These are phyloP conservation scores for Sonneratia alba DNA, from an alignment of 345 rosid genomes.

Conservation along the genomic window DNA sequence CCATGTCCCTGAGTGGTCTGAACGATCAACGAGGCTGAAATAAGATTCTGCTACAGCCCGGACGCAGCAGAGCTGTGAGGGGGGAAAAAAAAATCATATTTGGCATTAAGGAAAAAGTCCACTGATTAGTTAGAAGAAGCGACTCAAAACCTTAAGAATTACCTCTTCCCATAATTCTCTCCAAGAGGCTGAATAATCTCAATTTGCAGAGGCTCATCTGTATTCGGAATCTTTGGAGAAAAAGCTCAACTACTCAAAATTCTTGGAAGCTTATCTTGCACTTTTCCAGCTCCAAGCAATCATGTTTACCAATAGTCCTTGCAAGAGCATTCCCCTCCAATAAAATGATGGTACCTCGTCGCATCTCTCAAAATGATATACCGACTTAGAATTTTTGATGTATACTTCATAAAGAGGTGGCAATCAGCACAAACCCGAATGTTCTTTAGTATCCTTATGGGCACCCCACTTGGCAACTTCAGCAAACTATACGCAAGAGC, in stretches of 20 bases:
- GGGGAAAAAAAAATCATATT: conserved; percentile 6
- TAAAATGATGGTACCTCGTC: conserved; percentile 56
- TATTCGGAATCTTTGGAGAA: neutral
- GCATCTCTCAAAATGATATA: conserved; percentile 42
- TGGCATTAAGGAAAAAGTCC: neutral
- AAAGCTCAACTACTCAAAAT: neutral
- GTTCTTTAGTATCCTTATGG: conserved; percentile 52
- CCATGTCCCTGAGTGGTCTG: conserved; percentile 40
- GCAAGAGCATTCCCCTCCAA: conserved; percentile 51
- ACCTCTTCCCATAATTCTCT: too few relatives aligned
- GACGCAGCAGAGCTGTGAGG: conserved; percentile 73
- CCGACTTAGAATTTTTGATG: conserved; percentile 28
- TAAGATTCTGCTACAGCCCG: conserved; percentile 99
- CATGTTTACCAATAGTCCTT: conserved; percentile 37
- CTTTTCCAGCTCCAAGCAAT: neutral
- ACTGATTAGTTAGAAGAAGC: too few relatives aligned
- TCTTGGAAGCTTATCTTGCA: neutral
- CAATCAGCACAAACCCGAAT: conserved; percentile 56
- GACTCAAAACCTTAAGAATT: too few relatives aligned
- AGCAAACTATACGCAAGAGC: conserved; percentile 50
- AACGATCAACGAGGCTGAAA: conserved; percentile 95
- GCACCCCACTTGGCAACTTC: conserved; percentile 28
- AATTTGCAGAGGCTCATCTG: neutral
- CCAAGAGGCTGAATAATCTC: neutral
- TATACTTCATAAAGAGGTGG: conserved; percentile 49